A percentile compares a stretch with the other conserved stretches of the same genome.
Conservation (phyloP, 345 rosid genomes). For the Eucalyptus tenuipes region DNA sequence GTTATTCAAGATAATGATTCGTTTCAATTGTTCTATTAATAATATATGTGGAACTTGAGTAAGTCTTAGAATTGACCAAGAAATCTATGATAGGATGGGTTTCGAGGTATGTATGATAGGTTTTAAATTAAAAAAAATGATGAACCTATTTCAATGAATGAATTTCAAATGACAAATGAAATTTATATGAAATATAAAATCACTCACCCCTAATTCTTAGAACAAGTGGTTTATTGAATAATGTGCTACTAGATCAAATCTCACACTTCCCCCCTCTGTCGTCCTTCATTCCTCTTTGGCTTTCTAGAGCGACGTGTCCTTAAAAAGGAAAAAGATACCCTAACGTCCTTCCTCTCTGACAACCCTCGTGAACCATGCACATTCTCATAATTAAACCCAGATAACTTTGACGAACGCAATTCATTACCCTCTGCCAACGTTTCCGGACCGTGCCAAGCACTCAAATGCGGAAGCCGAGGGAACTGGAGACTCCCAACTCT, state of each 20-base stretch:
- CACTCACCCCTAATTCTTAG: neutral
- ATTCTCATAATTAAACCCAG: neutral
- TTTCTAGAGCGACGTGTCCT: slow-evolving; percentile 19
- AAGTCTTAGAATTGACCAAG: neutral
- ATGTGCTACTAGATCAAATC: neutral
- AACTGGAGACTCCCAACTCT: neutral
- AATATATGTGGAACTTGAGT: neutral
- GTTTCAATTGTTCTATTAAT: too few relatives aligned
- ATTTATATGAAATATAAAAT: too few relatives aligned
- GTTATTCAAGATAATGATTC: too few relatives aligned
- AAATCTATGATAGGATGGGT: too few relatives aligned
- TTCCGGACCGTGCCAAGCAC: neutral
- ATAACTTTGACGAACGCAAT: neutral
- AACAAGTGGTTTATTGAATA: neutral
- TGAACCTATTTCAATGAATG: neutral
- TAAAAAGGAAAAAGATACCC: slow-evolving; percentile 5
- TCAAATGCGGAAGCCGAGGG: neutral
- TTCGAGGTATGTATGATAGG: fast-evolving
- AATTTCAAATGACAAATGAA: neutral
- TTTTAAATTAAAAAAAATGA: too few relatives aligned
- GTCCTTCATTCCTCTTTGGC: neutral
- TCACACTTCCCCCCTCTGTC: neutral
- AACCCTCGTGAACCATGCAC: neutral
- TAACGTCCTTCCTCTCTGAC: slow-evolving; percentile 8
- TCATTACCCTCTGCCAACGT: neutral